Base-by-base conservation (phyloP, 192 early-diverging fungal genomes). In the Coemansia sp. region DNA sequence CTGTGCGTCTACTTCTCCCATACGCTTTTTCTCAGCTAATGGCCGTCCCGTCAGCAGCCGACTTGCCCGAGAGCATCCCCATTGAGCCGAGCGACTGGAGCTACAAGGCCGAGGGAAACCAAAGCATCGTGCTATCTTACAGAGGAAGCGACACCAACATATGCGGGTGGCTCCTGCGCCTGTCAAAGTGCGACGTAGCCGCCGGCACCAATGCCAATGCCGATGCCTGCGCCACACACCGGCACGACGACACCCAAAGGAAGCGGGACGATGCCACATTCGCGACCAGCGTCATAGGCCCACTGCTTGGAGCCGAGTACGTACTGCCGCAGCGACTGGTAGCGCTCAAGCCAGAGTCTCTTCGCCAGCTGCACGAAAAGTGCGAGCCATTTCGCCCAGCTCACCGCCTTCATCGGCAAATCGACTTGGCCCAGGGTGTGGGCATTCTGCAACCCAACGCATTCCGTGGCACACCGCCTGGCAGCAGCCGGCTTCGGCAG, bases 31-130 rank as follows among this genome's bases (percentile, higher is more conserved):
- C 3, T 34, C 63, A 26, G 18, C 3, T 60, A 41, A 36, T 60
- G 36, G 34, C 59, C 8, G 59, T 39, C 21, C 59, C 38, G 6
- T 68, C 41, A 3, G 28, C 52, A 33, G 52, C 31, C 28, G 52
- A 61, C 41, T 11, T 31, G 33, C 18, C 33, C 13, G 59, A 48
- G 23, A 41, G 20, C n/a, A 33, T 63, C 0, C 38, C 62, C 9
- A 45, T 68, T 28, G 14, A 61, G 20, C 66, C 82, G 1, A 35
- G 23, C 21, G 64, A 84, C 9, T 93, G 92, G 92, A 21, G 43
- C 16, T 93, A 91, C 79, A 82, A 83, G 41, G 85, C 83, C 39
- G 92, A 93, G 62, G 92, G 92, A 34, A 93, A 93, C 73, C 83
- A 79, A 25, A 91, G 89, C 70, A 71, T 90, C 8, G 83, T 88